Conservation (phyloP, 2,329 filamentous ascomycete genomes). For the Xylariaceae sp. region DNA sequence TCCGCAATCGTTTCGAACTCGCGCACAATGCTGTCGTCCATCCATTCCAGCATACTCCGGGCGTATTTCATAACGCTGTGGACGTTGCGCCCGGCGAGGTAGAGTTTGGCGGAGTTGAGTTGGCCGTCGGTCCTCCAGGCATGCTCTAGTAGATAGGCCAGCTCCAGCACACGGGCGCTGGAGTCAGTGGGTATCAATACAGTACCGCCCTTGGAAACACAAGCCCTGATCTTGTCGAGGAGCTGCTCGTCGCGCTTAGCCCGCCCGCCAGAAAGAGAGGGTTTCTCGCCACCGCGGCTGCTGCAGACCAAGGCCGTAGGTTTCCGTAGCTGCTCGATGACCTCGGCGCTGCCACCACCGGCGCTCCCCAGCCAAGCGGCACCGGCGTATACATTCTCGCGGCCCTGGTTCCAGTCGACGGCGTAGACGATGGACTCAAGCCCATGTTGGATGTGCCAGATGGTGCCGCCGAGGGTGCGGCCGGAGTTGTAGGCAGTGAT, state of each 20-base stretch:
- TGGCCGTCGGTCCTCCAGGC: slow-evolving; percentile 69
- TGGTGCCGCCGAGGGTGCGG: slow-evolving; percentile 92
- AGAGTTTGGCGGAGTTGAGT: slow-evolving; percentile 61
- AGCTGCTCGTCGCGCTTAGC: slow-evolving; percentile 83
- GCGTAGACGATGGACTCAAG: slow-evolving; percentile 97
- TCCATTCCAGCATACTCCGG: slow-evolving; percentile 97
- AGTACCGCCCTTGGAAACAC: slow-evolving; percentile 78
- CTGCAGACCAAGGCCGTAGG: slow-evolving; percentile 94
- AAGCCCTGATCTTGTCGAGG: slow-evolving; percentile 75
- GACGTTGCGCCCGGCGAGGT: slow-evolving; percentile 81
- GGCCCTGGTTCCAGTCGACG: slow-evolving; percentile 97
- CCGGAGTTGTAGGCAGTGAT: slow-evolving; percentile 97
- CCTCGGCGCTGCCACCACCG: slow-evolving; percentile 77
- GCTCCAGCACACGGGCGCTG: slow-evolving; percentile 86
- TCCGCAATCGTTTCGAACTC: slow-evolving; percentile 78
- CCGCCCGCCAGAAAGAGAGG: slow-evolving; percentile 67
- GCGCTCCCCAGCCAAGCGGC: slow-evolving; percentile 89
- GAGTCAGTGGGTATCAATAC: slow-evolving; percentile 94
- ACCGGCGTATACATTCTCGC: slow-evolving; percentile 90
- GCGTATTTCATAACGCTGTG: slow-evolving; percentile 88
- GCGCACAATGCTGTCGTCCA: slow-evolving; percentile 91
- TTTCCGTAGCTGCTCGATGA: slow-evolving; percentile 89
- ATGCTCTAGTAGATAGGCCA: slow-evolving; percentile 89
- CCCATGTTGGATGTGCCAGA: slow-evolving; percentile 98
- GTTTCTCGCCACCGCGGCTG: slow-evolving; percentile 72